phyloP scores from a whole-genome alignment of 306 rosid species.

The Quercus cerris region DNA sequence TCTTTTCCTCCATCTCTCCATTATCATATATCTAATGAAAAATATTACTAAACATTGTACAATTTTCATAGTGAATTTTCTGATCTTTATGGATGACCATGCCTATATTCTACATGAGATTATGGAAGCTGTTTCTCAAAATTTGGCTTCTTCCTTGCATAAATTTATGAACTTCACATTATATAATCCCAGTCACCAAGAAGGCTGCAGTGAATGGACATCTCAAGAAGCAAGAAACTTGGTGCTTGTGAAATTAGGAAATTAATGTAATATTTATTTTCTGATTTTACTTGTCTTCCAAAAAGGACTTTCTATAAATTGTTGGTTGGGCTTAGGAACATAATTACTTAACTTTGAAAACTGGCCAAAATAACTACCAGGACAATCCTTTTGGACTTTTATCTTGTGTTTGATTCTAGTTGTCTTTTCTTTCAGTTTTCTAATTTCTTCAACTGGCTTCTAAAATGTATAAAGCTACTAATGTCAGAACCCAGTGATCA shows the following conservation, averaged over 20 bases:
- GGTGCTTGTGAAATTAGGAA: neutral
- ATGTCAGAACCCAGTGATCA: slow-evolving; percentile 96
- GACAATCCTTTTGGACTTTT: neutral
- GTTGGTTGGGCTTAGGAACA: neutral
- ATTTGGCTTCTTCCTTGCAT: neutral
- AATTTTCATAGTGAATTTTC: neutral
- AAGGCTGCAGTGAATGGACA: neutral
- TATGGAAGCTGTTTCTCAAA: neutral
- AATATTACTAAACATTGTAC: neutral
- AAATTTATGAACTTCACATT: neutral
- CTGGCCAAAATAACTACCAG: neutral
- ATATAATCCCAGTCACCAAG: neutral
- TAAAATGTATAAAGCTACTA: slow-evolving; percentile 81
- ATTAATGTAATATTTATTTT: neutral
- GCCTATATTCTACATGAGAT: neutral
- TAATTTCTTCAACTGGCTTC: slow-evolving; percentile 96
- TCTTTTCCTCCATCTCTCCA: neutral
- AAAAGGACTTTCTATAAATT: neutral
- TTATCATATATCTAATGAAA: neutral
- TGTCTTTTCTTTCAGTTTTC: slow-evolving; percentile 62
- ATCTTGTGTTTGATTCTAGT: slow-evolving; percentile 8
- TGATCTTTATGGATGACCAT: neutral
- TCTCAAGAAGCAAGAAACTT: neutral
- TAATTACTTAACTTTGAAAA: neutral
- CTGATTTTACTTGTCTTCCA: neutral